Evolutionary conservation across 164 flowering plant species (phyloP), one percentile per base, ranked within the genome.

Genomic region (Aristolochia fimbriata): DNA sequence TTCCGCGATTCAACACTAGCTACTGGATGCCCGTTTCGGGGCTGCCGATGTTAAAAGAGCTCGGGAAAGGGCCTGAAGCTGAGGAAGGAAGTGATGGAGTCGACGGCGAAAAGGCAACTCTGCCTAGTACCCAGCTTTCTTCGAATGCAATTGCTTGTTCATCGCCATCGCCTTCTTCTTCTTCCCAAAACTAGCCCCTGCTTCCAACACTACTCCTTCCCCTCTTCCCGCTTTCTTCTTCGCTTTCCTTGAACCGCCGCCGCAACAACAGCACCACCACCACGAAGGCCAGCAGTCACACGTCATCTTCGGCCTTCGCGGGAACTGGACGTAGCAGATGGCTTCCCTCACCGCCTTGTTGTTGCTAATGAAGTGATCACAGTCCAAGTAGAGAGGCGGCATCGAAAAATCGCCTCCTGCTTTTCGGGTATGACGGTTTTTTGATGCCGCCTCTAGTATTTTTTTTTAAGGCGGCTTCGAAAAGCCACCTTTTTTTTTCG

Each of bases 261-360:
- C 30, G 19, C 86, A 80, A 22, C 62, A 69, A 65, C 86, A 83
- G 59, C 93, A 84, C 62, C 83, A 79, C 68, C 92, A 87, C 96
- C 96, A 91, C 37, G 84, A 86, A 47, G 96, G 94, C 94, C 83
- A 91, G 80, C 97, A 91, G 61, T 91, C 97, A 66, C 97, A 88
- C 5, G 93, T 83, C 98, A 87, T 88, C 80, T 88, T 91, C 6
- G 87, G 82, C 45, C 97, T 78, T 75, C 87, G 97, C 0, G 96
- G 97, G 64, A 91, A 91, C 57, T 91, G 97, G 57, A 88, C 96
- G 63, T 86, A 91, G 73, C 97, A 88, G 23, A 91, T 91, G 19
- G 94, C 91, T 74, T 91, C 97, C 59, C 96, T 83, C 7, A 81
- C 65, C 27, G 96, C 96, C 76, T 83, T 88, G 80, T 94, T 84